Evolutionary conservation across 2,329 filamentous ascomycete species (phyloP).

Genomic region (Cryphonectria nitschkei): DNA sequence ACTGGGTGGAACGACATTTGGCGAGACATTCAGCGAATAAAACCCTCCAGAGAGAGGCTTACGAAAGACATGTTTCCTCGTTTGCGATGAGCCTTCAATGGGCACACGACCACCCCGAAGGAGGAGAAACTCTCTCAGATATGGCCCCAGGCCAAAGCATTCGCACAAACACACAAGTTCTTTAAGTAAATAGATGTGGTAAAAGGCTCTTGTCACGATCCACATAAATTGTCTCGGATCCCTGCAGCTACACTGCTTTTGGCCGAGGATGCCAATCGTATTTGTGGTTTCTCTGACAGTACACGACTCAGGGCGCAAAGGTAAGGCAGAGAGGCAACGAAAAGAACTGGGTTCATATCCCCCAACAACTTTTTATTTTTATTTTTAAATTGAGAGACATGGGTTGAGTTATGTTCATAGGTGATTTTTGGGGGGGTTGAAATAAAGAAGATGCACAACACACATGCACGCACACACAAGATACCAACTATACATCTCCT

Average conservation of each 20-base stretch:
- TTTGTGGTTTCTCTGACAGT: slow-evolving; percentile 1
- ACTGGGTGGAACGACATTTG: too few species aligned
- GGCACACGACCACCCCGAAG: neutral
- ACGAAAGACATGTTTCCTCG: too few species aligned
- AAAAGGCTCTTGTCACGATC: neutral
- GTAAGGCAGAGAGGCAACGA: neutral
- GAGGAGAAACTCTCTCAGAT: neutral
- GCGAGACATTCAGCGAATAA: neutral
- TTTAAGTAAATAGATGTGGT: neutral
- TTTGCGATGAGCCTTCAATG: neutral
- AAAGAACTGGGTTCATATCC: neutral
- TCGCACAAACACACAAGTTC: neutral
- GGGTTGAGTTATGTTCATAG: neutral
- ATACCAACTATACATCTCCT: too few species aligned
- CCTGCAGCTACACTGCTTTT: neutral
- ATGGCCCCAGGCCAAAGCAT: neutral
- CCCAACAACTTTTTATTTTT: neutral
- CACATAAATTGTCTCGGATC: neutral
- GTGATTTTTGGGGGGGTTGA: neutral
- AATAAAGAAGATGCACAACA: neutral
- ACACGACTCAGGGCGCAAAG: neutral
- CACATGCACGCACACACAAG: too few species aligned
- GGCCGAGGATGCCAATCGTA: neutral
- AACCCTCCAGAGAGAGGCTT: neutral
- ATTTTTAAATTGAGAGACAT: neutral